Evolutionary conservation across 108 stramenopile species (phyloP), one percentile per base, ranked within the genome.

Genomic region (Cyclotella sp.): DNA sequence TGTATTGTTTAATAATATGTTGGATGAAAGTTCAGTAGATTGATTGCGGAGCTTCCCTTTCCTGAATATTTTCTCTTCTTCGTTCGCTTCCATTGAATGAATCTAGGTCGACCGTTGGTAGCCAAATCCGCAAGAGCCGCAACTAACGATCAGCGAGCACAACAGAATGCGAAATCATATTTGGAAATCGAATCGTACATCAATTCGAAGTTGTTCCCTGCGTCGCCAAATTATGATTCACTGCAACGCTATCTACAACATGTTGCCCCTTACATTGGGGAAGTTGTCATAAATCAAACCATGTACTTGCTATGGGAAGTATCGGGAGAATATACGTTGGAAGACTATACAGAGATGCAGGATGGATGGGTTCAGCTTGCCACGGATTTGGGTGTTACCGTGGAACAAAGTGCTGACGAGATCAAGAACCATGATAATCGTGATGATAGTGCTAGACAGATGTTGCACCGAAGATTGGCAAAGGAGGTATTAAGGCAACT

Each of bases 271-370:
- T 82, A 77, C 46, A 61, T 82, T 19, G 81, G 81, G 21, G 76
- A 82, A 24, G 45, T 42, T 40, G 16, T 5, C 9, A 28, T 77
- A 16, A 71, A 76, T 63, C 61, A 29, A n/a, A 72, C 70, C 6
- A 71, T 27, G 19, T 59, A 72, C 53, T 60, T 82, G 69, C 26
- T 82, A 62, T 82, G 81, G 81, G 46, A 64, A 28, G 70, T 39
- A 47, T 55, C 76, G 4, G 81, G 81, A 0, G 76, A 71, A 6
- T 65, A 58, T 26, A 82, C 81, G 12, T 55, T 82, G 43, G 81
- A 82, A 72, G 81, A 82, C 57, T 82, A 77, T 58, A 67, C 77
- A 46, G 76, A 66, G 58, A 73, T 73, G 68, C 61, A 69, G n/a
- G 68, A 63, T 62, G 79, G 79, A n/a, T 73, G 72, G 72, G 43